A percentile compares a stretch with the other conserved stretches of the same genome.
These are phyloP conservation scores for Colletotrichum orchidophilum DNA, from an alignment of 2,329 filamentous ascomycete genomes.

Conservation along the genomic window DNA sequence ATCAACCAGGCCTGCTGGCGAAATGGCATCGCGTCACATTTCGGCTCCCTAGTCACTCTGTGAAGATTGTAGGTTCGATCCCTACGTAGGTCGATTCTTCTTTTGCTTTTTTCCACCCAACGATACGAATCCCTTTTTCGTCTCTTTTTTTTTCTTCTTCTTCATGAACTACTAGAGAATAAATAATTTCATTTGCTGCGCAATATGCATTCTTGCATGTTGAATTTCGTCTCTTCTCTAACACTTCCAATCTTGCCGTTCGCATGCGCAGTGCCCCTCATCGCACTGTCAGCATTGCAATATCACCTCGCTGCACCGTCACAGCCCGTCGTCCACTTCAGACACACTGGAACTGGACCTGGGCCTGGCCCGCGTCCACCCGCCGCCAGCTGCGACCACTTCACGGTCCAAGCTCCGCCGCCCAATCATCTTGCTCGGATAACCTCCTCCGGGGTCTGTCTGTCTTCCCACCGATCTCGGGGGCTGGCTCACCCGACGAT, in stretches of 20 bases:
- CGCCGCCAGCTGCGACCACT: background rate
- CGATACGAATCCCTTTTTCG: background rate
- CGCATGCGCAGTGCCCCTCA: too few species aligned
- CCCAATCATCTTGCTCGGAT: background rate
- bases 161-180: background rate
- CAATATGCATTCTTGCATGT: too few species aligned
- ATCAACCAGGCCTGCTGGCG: conserved; percentile 25
- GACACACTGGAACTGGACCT: too few species aligned
- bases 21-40: conserved; percentile 35
- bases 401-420: background rate
- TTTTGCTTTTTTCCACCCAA: background rate
- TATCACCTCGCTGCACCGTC: background rate
- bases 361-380: background rate
- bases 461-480: conserved; percentile 23
- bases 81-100: conserved; percentile 15
- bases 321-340: background rate
- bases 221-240: background rate
- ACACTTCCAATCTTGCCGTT: background rate
- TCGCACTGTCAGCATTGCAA: background rate
- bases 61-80: conserved; percentile 34
- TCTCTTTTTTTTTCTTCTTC: background rate
- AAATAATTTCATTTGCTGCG: too few species aligned
- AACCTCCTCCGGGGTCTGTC: background rate
- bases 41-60: conserved; percentile 24
- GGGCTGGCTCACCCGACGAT: conserved; percentile 29